These are phyloP conservation scores for Phytophthora sp. DNA, from an alignment of 352 stramenopile genomes.

Conservation along the genomic window DNA sequence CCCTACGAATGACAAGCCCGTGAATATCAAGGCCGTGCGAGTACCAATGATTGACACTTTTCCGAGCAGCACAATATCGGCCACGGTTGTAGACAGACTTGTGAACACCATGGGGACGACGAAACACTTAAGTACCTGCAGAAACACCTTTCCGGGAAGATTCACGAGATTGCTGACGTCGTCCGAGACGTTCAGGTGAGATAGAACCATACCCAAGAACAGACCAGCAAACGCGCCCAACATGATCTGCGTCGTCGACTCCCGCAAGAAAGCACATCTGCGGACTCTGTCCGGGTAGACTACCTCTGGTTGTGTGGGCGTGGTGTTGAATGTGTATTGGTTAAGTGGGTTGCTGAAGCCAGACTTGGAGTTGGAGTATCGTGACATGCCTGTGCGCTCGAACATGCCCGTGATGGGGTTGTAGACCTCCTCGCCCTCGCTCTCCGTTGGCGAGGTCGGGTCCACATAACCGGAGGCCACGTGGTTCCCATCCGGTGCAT, in stretches of 20 bases:
- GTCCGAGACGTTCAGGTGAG: constrained; percentile 38
- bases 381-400: constrained; percentile 21
- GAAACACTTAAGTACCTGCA: constrained; percentile 58
- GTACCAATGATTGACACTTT: constrained; percentile 68
- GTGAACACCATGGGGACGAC: constrained; percentile 76
- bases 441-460: constrained; percentile 32
- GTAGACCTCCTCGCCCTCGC: constrained; percentile 30
- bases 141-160: constrained; percentile 51
- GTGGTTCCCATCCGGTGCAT: constrained; percentile 11
- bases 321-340: constrained; percentile 15
- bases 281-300: constrained; percentile 29
- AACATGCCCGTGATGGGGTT: constrained; percentile 36
- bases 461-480: constrained; percentile 27
- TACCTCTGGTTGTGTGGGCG: constrained; percentile 20
- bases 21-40: constrained; percentile 59
- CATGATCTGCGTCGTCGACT: constrained; percentile 53
- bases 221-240: constrained; percentile 45
- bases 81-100: constrained; percentile 61
- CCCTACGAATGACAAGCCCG: constrained; percentile 44
- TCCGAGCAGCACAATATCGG: constrained; percentile 68
- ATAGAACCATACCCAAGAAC: constrained; percentile 40
- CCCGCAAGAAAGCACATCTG: constrained; percentile 33
- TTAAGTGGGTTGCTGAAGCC: constrained; percentile 17
- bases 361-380: constrained; percentile 34
- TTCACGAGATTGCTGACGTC: constrained; percentile 47